Evolutionary conservation across 306 rosid genomes (phyloP).

Genomic region (Vigna nakashimae): DNA sequence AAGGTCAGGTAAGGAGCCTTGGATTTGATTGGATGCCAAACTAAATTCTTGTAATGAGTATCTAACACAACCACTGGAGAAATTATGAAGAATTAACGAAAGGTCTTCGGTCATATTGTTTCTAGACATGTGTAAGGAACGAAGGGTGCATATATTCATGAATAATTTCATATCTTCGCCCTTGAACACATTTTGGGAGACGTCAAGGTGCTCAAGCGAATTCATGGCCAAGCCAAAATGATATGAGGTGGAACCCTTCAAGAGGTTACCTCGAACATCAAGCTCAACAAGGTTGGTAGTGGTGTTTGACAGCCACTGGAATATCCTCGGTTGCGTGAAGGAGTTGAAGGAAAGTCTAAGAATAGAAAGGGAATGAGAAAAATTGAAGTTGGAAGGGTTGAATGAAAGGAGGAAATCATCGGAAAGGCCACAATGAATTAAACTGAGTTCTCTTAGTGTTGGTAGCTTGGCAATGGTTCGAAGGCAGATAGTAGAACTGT

Average conservation of each 20-base stretch:
- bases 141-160: no score
- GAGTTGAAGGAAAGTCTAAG: not conserved
- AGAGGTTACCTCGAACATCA: not conserved
- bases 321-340: constrained; percentile 28
- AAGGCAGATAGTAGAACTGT: not conserved
- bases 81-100: no score
- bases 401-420: not conserved
- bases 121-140: no score
- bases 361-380: constrained; percentile 28
- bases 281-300: constrained; percentile 35
- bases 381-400: not conserved
- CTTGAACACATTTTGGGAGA: no score
- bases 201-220: not conserved
- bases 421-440: constrained; percentile 5
- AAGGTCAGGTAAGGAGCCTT: constrained; percentile 29
- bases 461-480: constrained; percentile 23
- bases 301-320: constrained; percentile 38
- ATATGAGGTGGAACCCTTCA: not conserved
- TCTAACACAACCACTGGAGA: constrained; percentile 23
- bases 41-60: constrained; percentile 24
- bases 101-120: no score
- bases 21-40: not conserved
- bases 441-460: not conserved
- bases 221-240: constrained; percentile 5
- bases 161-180: no score